A percentile compares a stretch with the other conserved stretches of the same genome.
Conservation (phyloP, 805 yeast species). For the Hemisphaericaspora nanyangensis region DNA sequence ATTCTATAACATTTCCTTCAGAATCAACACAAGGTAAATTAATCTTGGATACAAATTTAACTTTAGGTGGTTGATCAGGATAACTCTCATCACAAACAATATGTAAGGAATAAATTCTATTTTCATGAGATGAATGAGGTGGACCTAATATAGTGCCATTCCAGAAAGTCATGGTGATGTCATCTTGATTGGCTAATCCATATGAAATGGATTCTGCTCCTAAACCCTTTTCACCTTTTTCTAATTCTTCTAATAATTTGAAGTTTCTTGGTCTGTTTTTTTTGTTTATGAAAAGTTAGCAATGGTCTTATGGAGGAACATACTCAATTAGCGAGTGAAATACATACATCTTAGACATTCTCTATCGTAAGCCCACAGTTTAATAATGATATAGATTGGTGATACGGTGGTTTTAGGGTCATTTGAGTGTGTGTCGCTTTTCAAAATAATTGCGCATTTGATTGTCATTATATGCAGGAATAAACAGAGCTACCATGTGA, state of each 20-base stretch:
- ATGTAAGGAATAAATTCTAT: slow-evolving; percentile 81
- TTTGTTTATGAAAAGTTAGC: no score
- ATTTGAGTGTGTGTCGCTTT: no score
- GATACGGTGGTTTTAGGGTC: no score
- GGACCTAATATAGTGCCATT: slow-evolving; percentile 98
- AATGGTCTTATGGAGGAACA: no score
- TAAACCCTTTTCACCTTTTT: slow-evolving; percentile 95
- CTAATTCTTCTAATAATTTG: slow-evolving; percentile 91
- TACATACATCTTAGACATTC: slow-evolving; percentile 49
- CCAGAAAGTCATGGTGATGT: slow-evolving; percentile 92
- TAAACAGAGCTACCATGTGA: no score
- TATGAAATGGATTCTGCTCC: slow-evolving; percentile 97
- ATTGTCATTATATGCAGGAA: no score
- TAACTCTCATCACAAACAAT: slow-evolving; percentile 80
- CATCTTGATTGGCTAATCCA: slow-evolving; percentile 87
- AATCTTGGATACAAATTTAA: slow-evolving; percentile 75
- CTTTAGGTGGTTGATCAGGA: slow-evolving; percentile 86
- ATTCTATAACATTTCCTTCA: slow-evolving; percentile 46
- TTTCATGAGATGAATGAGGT: slow-evolving; percentile 85
- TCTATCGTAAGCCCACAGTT: no score
- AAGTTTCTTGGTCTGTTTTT: slow-evolving; percentile 93
- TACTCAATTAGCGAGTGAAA: no score
- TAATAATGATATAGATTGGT: no score
- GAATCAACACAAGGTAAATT: slow-evolving; percentile 88
- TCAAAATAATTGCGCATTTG: no score